Base-by-base conservation (phyloP, 305 asterid species). In the Fraxinus sp. region DNA sequence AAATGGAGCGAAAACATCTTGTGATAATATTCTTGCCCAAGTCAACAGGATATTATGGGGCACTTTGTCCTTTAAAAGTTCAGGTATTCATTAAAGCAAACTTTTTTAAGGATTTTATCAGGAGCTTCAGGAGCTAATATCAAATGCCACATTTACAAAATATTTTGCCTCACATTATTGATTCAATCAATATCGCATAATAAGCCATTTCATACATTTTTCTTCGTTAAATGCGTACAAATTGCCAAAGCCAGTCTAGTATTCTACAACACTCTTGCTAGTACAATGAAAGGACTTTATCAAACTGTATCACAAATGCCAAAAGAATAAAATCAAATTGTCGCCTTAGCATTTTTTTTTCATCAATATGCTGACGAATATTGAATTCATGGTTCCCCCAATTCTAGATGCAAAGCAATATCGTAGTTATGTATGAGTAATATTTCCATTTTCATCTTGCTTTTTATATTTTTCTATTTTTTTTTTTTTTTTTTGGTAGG, bases 131-230 rank as follows among this genome's bases (percentile, higher is more conserved):
- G 74, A 62, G 74, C n/a, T 44, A 16, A 74, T 3, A 64, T 55
- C 35, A 74, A 70, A 52, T 41, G 77, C 78, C 44, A 24, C 44
- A 62, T n/a, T 74, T 66, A 66, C 20, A 44, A 71, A 24, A 64
- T 81, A 28, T 68, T 74, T 79, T 57, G 52, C 79, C 64, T 57
- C 73, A 32, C 66, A 39, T 80, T 46, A 22, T n/a, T 22, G 30
- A 28, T 24, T 62, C 77, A 75, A 72, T n/a, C 74, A 37, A 75
- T 39, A 62, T 39, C 16, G 75, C 41, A 59, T 75, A 73, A 10
- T 9, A 22, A 14, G 33, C 22, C 52, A 26, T 79, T 24, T 33
- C 52, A 49, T 36, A 46, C 49, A 30, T 16, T 22, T 22, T 18
- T 37, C 64, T 24, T 24, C 3, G 33, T 22, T 14, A 64, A 64